Evolutionary conservation across 1,284 basidiomycete genomes (phyloP).

Genomic region (Anthracocystis walkeri): DNA sequence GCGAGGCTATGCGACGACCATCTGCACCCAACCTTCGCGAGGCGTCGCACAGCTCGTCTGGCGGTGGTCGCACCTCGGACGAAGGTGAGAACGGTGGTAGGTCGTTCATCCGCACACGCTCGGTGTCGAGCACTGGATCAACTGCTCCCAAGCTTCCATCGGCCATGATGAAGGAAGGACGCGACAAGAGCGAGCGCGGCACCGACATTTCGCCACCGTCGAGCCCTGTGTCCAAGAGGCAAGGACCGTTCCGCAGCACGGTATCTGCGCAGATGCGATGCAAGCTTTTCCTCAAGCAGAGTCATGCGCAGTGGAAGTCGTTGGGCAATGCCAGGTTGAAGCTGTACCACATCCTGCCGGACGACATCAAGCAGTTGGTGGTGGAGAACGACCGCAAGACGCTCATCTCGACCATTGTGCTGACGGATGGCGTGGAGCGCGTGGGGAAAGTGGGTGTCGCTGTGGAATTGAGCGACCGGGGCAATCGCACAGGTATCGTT

Average conservation of each 20-base stretch:
- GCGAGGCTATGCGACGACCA: conserved; percentile 42
- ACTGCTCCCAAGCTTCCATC: conserved; percentile 57
- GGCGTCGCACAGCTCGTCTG: conserved; percentile 36
- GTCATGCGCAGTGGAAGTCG: conserved; percentile 96
- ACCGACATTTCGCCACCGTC: conserved; percentile 44
- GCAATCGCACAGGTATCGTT: conserved; percentile 90
- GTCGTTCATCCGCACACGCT: conserved; percentile 46
- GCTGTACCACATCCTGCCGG: conserved; percentile 82
- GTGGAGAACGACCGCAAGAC: conserved; percentile 85
- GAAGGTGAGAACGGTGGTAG: conserved; percentile 22
- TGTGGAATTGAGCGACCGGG: conserved; percentile 91
- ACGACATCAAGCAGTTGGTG: conserved; percentile 93
- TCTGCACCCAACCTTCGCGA: conserved; percentile 61
- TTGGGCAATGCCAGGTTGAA: conserved; percentile 88
- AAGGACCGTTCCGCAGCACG: conserved; percentile 46
- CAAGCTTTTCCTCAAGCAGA: conserved; percentile 95
- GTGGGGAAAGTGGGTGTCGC: conserved; percentile 98
- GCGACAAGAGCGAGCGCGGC: conserved; percentile 29
- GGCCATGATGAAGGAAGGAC: conserved; percentile 57
- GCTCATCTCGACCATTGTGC: conserved; percentile 91
- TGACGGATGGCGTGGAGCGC: conserved; percentile 94
- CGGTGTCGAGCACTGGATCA: conserved; percentile 44
- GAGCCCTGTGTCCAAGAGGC: conserved; percentile 29
- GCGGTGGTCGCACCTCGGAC: conserved; percentile 37
- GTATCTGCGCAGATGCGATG: conserved; percentile 96